These are phyloP conservation scores for Pulveroboletus sp. DNA, from an alignment of 768 basidiomycete genomes.

Conservation along the genomic window DNA sequence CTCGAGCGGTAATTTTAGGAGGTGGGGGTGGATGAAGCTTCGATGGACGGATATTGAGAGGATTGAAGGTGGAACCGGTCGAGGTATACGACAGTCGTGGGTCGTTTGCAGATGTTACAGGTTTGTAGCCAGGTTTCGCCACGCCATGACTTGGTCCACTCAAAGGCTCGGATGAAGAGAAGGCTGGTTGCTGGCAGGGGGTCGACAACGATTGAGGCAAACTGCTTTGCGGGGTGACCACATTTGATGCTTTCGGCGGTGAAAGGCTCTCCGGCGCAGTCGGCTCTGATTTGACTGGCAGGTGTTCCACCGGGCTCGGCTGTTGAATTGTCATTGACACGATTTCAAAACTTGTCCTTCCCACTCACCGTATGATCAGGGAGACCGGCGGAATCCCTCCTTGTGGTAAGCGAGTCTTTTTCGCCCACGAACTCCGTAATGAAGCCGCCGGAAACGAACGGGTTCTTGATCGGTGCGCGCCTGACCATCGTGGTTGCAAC, in stretches of 20 bases:
- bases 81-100: slow-evolving; percentile 36
- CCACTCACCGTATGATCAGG: slow-evolving; percentile 17
- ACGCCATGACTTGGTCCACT: background rate
- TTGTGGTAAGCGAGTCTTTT: slow-evolving; percentile 19
- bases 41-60: slow-evolving; percentile 53
- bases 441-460: slow-evolving; percentile 52
- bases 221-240: slow-evolving; percentile 12
- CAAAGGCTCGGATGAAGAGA: slow-evolving; percentile 12
- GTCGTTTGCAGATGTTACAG: slow-evolving; percentile 28
- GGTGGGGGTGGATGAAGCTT: slow-evolving; percentile 13
- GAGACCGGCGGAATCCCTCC: slow-evolving; percentile 18
- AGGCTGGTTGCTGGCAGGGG: slow-evolving; percentile 7
- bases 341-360: background rate
- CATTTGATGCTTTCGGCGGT: slow-evolving; percentile 11
- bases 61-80: slow-evolving; percentile 46
- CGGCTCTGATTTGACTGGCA: slow-evolving; percentile 21
- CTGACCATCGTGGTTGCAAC: slow-evolving; percentile 5
- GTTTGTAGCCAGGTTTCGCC: slow-evolving; percentile 24
- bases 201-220: slow-evolving; percentile 11
- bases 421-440: slow-evolving; percentile 41
- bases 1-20: slow-evolving; percentile 7
- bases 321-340: slow-evolving; percentile 6
- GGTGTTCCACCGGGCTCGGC: slow-evolving; percentile 15
- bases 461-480: slow-evolving; percentile 32
- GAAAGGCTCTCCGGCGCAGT: slow-evolving; percentile 9